These are phyloP conservation scores for Podospora pseudoanserina DNA, from an alignment of 495 filamentous ascomycete genomes.

Conservation along the genomic window DNA sequence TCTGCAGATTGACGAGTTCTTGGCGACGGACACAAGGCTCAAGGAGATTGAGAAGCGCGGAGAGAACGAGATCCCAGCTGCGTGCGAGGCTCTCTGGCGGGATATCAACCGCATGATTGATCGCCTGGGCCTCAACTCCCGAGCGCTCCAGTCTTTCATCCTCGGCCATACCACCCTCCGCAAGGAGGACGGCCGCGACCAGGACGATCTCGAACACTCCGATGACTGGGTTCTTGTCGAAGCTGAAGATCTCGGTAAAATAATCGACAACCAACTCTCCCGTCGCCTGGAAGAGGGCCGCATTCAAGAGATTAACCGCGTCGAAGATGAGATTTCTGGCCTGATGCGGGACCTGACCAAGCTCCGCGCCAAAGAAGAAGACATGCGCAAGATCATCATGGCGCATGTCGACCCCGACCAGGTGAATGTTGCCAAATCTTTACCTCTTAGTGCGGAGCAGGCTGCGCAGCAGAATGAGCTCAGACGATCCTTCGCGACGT, in stretches of 20 bases:
- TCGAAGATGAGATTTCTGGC: slow-evolving; percentile 57
- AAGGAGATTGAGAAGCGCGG: slow-evolving; percentile 48
- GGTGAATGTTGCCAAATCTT: slow-evolving; percentile 53
- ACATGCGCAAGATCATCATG: slow-evolving; percentile 66
- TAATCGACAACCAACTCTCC: slow-evolving; percentile 54
- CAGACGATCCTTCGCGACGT: slow-evolving; percentile 60
- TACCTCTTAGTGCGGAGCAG: slow-evolving; percentile 80
- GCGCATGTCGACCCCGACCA: slow-evolving; percentile 60
- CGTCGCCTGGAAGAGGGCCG: slow-evolving; percentile 60
- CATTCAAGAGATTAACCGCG: slow-evolving; percentile 59
- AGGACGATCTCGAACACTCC: slow-evolving; percentile 57
- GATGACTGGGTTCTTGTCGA: slow-evolving; percentile 71
- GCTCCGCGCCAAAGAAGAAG: slow-evolving; percentile 65
- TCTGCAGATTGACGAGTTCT: slow-evolving; percentile 54
- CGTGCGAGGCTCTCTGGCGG: slow-evolving; percentile 71
- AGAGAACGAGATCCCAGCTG: slow-evolving; percentile 51
- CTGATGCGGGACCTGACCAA: slow-evolving; percentile 63
- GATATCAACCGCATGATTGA: slow-evolving; percentile 98
- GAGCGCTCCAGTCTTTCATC: slow-evolving; percentile 68
- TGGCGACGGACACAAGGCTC: slow-evolving; percentile 38
- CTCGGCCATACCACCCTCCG: slow-evolving; percentile 55
- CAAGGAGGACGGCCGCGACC: slow-evolving; percentile 46
- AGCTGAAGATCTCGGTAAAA: slow-evolving; percentile 55
- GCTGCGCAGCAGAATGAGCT: slow-evolving; percentile 77
- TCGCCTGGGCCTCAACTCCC: slow-evolving; percentile 81